These are phyloP conservation scores for Gonapodya prolifera DNA, from an alignment of 192 early-diverging fungal species.

Conservation along the genomic window DNA sequence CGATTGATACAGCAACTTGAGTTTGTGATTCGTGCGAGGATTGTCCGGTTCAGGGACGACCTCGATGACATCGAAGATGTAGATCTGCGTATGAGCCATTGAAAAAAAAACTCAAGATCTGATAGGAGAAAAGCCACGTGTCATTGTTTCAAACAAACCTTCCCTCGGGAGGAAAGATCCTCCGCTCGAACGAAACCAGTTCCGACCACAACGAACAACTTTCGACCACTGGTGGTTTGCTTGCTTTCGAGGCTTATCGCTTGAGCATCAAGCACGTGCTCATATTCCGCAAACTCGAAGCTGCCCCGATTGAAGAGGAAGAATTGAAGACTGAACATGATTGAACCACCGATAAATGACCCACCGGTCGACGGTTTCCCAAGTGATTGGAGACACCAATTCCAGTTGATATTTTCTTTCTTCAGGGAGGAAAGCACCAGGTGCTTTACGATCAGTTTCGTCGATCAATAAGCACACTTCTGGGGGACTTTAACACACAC, in stretches of 20 bases:
- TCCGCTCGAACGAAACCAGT: slow-evolving; percentile 82
- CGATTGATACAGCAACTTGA: slow-evolving; percentile 68
- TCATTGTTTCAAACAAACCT: slow-evolving; percentile 29
- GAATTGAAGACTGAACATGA: slow-evolving; percentile 7
- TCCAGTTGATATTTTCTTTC: slow-evolving; percentile 59
- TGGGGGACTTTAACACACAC: too few species aligned
- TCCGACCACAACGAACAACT: slow-evolving; percentile 73
- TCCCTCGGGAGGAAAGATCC: slow-evolving; percentile 77
- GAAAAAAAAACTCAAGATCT: slow-evolving; percentile 4
- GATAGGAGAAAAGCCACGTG: background rate
- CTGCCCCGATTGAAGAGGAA: slow-evolving; percentile 20
- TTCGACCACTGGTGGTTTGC: slow-evolving; percentile 72
- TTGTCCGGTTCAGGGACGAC: slow-evolving; percentile 91
- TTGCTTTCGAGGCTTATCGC: slow-evolving; percentile 70
- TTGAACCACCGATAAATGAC: slow-evolving; percentile 7
- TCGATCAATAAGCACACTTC: too few species aligned
- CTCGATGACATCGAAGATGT: slow-evolving; percentile 89
- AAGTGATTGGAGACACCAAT: slow-evolving; percentile 84
- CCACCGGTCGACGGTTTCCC: slow-evolving; percentile 80
- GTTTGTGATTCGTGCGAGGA: slow-evolving; percentile 85
- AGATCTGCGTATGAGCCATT: slow-evolving; percentile 35
- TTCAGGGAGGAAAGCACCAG: slow-evolving; percentile 41
- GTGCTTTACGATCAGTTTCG: slow-evolving; percentile 8
- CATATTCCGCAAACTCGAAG: slow-evolving; percentile 58
- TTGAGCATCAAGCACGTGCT: slow-evolving; percentile 67